These are phyloP conservation scores for Chalciporus piperatus DNA, from an alignment of 768 basidiomycete species.

Conservation along the genomic window DNA sequence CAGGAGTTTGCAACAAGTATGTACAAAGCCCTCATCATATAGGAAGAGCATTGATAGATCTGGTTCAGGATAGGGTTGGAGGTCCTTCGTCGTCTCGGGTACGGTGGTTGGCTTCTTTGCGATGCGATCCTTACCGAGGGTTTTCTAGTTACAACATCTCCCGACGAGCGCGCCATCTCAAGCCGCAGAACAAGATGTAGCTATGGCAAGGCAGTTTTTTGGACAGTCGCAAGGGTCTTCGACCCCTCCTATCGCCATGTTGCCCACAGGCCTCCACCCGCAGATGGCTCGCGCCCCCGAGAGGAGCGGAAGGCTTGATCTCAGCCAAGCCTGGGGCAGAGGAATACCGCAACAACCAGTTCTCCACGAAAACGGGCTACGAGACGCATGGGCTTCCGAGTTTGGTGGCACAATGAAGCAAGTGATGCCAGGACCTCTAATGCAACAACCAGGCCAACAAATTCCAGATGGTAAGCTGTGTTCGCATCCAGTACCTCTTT, in stretches of 20 bases:
- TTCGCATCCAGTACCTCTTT: not conserved
- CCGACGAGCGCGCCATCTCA: constrained; percentile 52
- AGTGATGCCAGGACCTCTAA: constrained; percentile 22
- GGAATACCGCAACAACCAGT: constrained; percentile 43
- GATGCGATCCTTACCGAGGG: not conserved
- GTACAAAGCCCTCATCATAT: constrained; percentile 9
- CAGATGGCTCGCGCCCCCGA: constrained; percentile 29
- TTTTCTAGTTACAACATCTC: constrained; percentile 66
- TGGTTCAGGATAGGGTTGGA: constrained; percentile 63
- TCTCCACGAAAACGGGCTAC: constrained; percentile 34
- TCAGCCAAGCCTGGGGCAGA: constrained; percentile 53
- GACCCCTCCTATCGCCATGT: constrained; percentile 35
- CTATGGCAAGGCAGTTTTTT: constrained; percentile 81
- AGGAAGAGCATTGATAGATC: not conserved
- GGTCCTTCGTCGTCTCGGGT: constrained; percentile 74
- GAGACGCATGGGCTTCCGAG: constrained; percentile 56
- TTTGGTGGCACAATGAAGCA: constrained; percentile 38
- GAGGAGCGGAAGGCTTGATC: constrained; percentile 32
- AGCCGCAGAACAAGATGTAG: constrained; percentile 63
- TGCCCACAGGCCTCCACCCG: constrained; percentile 29
- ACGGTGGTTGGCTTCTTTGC: constrained; percentile 17
- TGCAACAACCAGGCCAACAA: constrained; percentile 32
- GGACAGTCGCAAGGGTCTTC: constrained; percentile 39
- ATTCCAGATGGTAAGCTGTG: constrained; percentile 24
- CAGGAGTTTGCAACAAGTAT: constrained; percentile 81